Conservation (phyloP, 345 rosid genomes). For the Laguncularia racemosa region DNA sequence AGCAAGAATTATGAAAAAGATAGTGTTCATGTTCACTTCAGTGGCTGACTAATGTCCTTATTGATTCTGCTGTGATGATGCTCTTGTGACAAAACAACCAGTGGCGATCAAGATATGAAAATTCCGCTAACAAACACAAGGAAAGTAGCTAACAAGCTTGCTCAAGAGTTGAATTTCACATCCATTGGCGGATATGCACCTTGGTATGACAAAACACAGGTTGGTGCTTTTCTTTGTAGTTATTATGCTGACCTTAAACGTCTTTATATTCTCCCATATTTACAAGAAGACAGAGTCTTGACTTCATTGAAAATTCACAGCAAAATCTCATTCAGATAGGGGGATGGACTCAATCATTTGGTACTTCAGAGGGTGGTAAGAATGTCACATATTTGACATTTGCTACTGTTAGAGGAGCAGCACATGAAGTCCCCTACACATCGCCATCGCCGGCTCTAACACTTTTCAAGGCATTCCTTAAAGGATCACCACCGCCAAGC, state of each 20-base stretch:
- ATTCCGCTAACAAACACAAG: background rate
- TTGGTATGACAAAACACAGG: conserved; percentile 2
- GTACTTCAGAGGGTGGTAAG: background rate
- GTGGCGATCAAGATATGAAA: conserved; percentile 8
- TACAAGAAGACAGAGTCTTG: background rate
- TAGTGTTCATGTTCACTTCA: no score
- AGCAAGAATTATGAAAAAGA: no score
- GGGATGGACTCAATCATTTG: conserved; percentile 7
- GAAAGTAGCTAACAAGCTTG: background rate
- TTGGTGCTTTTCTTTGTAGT: background rate
- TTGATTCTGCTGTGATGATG: background rate
- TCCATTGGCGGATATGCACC: background rate
- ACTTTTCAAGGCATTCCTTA: conserved; percentile 4
- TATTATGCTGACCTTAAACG: background rate
- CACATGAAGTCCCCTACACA: conserved; percentile 7
- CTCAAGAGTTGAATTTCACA: conserved; percentile 1
- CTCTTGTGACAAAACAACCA: background rate
- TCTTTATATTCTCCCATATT: background rate
- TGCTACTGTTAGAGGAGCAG: conserved; percentile 10
- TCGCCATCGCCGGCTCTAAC: conserved; percentile 3
- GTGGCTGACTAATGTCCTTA: background rate
- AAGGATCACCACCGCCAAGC: conserved; percentile 3
- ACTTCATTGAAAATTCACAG: background rate
- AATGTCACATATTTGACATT: background rate
- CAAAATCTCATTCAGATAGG: background rate